phyloP scores from a whole-genome alignment of 1,139 yeast genomes.

The Debaryomyces subglobosus region DNA sequence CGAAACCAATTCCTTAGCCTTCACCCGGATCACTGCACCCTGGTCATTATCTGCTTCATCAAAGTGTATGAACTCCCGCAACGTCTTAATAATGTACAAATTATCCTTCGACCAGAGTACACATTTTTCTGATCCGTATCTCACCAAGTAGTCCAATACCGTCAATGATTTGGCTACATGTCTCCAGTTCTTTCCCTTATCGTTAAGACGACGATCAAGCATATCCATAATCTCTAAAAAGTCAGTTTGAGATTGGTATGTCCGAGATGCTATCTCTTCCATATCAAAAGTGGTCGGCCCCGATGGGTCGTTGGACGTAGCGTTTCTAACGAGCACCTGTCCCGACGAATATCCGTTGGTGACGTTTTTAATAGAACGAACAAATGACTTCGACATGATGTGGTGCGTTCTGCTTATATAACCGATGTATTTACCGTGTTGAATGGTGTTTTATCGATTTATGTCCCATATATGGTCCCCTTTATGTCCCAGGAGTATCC shows the following conservation, averaged over 20 bases:
- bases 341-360: constrained; percentile 89
- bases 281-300: constrained; percentile 84
- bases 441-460: not conserved
- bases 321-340: constrained; percentile 87
- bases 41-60: constrained; percentile 85
- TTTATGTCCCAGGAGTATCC: not conserved
- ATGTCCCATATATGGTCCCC: not conserved
- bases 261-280: constrained; percentile 80
- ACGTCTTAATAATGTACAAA: constrained; percentile 83
- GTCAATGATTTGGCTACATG: constrained; percentile 93
- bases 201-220: constrained; percentile 90
- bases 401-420: not conserved
- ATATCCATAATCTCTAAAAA: constrained; percentile 93
- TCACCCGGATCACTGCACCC: constrained; percentile 86
- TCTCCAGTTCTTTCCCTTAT: constrained; percentile 97
- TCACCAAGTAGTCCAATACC: constrained; percentile 83
- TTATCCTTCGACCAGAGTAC: constrained; percentile 95
- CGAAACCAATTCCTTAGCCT: constrained; percentile 87
- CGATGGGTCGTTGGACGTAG: constrained; percentile 86
- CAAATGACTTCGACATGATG: constrained; percentile 71
- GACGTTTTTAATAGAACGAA: constrained; percentile 88
- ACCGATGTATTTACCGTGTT: not conserved
- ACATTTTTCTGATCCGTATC: constrained; percentile 88
- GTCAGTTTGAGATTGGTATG: constrained; percentile 73
- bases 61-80: constrained; percentile 84